Evolutionary conservation across 2,329 filamentous ascomycete species (phyloP).

Genomic region (Scedosporium aurantiacum): DNA sequence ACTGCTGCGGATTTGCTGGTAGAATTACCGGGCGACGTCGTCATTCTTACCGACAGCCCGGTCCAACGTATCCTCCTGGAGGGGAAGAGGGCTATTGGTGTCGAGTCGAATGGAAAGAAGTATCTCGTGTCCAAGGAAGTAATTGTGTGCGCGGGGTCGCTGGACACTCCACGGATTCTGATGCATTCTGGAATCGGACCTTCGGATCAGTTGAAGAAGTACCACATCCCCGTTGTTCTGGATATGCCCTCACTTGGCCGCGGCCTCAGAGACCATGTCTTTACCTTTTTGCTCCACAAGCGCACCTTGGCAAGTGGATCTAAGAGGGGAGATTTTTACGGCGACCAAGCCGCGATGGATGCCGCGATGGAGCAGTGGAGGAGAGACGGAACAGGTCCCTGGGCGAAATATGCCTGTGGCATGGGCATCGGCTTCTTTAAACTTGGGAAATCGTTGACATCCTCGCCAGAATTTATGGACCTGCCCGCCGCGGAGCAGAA

Average conservation of each 20-base stretch:
- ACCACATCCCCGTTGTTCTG: slow-evolving; percentile 22
- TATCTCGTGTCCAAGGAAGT: slow-evolving; percentile 29
- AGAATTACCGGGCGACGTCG: slow-evolving; percentile 36
- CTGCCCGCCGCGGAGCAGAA: slow-evolving; percentile 31
- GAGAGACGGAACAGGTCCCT: slow-evolving; percentile 27
- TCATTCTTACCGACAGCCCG: slow-evolving; percentile 34
- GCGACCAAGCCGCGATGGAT: slow-evolving; percentile 27
- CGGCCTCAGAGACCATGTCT: slow-evolving; percentile 28
- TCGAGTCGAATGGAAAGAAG: slow-evolving; percentile 27
- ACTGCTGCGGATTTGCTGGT: slow-evolving; percentile 40
- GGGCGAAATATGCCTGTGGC: slow-evolving; percentile 27
- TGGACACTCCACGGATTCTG: slow-evolving; percentile 30
- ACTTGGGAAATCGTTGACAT: slow-evolving; percentile 23
- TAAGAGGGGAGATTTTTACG: slow-evolving; percentile 33
- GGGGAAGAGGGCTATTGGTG: slow-evolving; percentile 31
- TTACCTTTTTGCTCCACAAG: slow-evolving; percentile 25
- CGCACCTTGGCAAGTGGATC: slow-evolving; percentile 27
- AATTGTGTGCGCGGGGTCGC: slow-evolving; percentile 29
- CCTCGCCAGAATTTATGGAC: slow-evolving; percentile 35
- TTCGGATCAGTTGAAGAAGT: slow-evolving; percentile 19
- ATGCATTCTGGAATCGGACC: slow-evolving; percentile 33
- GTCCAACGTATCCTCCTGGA: slow-evolving; percentile 37
- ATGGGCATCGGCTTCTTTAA: slow-evolving; percentile 33
- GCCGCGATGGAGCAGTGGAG: slow-evolving; percentile 36
- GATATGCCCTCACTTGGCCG: slow-evolving; percentile 26